Evolutionary conservation across 768 basidiomycete genomes (phyloP), one percentile per base, ranked within the genome.

Genomic region (Mycena rosella): DNA sequence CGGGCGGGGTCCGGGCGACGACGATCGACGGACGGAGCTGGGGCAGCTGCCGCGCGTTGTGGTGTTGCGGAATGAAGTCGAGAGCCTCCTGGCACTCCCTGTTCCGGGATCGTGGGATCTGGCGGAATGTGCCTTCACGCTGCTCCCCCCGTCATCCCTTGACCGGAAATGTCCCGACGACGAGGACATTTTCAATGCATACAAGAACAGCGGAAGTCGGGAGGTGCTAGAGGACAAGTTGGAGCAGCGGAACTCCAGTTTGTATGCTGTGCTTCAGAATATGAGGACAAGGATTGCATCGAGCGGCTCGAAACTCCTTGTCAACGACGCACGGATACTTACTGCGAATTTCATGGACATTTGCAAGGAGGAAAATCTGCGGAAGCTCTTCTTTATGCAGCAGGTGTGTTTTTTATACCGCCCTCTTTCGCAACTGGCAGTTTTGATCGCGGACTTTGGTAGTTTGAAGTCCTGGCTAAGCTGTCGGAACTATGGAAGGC

Each of bases 331-430:
- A 8, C 79, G 80, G 55, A 65, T 74, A 15, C 69, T 86, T 3
- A 77, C 80, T 1, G 76, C 81, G 0, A 75, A 79, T 32, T 85
- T 85, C 68, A 81, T 86, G 83, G 85, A 86, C 68, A 72, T 87
- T 20, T 86, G 85, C 69, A 75, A 75, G 27, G 75, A 84, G 49
- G 76, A 79, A 4, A 77, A 81, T 29, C 71, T 87, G 36, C 78
- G 85, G n/a, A 86, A 86, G 68, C 74, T 87, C 3, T 85, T 87
- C 69, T 86, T 84, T 69, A 85, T 86, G 82, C 84, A 85, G 72
- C 84, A 87, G 79, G 86, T 85, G 58, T 17, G 77, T 74, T 13
- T n/a, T n/a, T n/a, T n/a, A n/a, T n/a, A n/a, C 22, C 9, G 2
- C 45, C 26, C 24, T 22, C 47, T 20, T 18, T 49, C 18, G 24